Percentiles rank a stretch among this genome's conserved stretches.
Conservation (phyloP, 495 filamentous ascomycete species). For the Jackrogersella multiformis region DNA sequence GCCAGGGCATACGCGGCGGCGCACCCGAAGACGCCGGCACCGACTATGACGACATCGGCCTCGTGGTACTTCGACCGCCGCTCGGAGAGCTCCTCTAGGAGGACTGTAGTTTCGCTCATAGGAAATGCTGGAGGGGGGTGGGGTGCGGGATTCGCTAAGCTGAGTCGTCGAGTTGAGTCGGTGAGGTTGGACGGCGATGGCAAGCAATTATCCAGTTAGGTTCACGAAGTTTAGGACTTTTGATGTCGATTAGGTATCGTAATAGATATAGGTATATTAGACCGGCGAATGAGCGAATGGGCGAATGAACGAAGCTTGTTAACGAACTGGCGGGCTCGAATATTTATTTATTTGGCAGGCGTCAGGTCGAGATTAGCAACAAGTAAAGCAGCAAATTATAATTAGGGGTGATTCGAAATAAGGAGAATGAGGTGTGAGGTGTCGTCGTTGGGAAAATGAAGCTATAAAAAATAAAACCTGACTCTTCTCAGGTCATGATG, state of each 20-base stretch:
- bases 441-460: not conserved
- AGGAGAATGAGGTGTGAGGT: slow-evolving; percentile 13
- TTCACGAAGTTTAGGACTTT: not conserved
- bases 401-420: slow-evolving; percentile 13
- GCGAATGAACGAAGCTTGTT: not conserved
- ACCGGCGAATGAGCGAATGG: not conserved
- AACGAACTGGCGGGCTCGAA: not conserved
- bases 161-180: not conserved
- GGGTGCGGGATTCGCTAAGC: slow-evolving; percentile 13
- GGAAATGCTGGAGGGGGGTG: slow-evolving; percentile 20
- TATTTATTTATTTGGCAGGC: slow-evolving; percentile 35
- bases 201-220: not conserved
- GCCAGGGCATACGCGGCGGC: slow-evolving; percentile 83
- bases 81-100: slow-evolving; percentile 50
- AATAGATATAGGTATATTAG: not conserved
- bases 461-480: slow-evolving; percentile 8
- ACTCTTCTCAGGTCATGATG: slow-evolving; percentile 42
- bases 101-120: slow-evolving; percentile 43
- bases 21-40: slow-evolving; percentile 89
- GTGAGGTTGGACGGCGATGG: not conserved
- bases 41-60: slow-evolving; percentile 86
- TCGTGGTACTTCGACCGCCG: slow-evolving; percentile 57
- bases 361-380: not conserved
- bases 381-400: not conserved
- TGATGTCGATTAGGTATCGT: slow-evolving; percentile 1